Conservation (phyloP, 2,329 filamentous ascomycete genomes). For the Nothophoma quercina region DNA sequence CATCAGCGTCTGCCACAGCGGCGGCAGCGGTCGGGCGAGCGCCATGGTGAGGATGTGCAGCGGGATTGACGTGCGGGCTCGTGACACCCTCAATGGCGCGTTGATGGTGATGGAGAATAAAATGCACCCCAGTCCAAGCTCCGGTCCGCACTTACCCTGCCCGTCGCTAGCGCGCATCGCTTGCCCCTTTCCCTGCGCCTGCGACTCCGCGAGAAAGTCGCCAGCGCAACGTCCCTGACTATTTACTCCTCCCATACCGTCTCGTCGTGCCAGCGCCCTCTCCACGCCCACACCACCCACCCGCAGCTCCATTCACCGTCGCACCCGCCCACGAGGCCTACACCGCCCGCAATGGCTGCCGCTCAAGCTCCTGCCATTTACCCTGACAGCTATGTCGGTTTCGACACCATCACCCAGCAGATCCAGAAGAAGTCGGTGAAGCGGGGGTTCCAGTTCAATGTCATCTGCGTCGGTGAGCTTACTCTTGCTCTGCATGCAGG, state of each 20-base stretch:
- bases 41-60: conserved; percentile 35
- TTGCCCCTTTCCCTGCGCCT: conserved; percentile 52
- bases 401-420: conserved; percentile 99
- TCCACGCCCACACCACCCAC: conserved; percentile 19
- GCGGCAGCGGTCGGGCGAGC: conserved; percentile 52
- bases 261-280: conserved; percentile 25
- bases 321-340: conserved; percentile 32
- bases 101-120: conserved; percentile 41
- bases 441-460: conserved; percentile 99
- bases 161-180: conserved; percentile 44
- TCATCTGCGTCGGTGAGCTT: conserved; percentile 95
- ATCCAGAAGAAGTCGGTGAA: conserved; percentile 99
- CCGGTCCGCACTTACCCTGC: conserved; percentile 34
- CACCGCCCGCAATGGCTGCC: conserved; percentile 64
- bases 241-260: conserved; percentile 34
- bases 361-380: conserved; percentile 71
- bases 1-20: conserved; percentile 61
- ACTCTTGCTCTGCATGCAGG: background rate
- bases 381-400: conserved; percentile 98
- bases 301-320: conserved; percentile 18
- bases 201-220: conserved; percentile 48
- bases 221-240: conserved; percentile 45
- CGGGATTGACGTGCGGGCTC: conserved; percentile 10
- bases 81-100: conserved; percentile 17
- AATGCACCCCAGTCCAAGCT: conserved; percentile 37